These are phyloP conservation scores for Tarenaya hassleriana DNA, from an alignment of 345 rosid species.

Conservation along the genomic window DNA sequence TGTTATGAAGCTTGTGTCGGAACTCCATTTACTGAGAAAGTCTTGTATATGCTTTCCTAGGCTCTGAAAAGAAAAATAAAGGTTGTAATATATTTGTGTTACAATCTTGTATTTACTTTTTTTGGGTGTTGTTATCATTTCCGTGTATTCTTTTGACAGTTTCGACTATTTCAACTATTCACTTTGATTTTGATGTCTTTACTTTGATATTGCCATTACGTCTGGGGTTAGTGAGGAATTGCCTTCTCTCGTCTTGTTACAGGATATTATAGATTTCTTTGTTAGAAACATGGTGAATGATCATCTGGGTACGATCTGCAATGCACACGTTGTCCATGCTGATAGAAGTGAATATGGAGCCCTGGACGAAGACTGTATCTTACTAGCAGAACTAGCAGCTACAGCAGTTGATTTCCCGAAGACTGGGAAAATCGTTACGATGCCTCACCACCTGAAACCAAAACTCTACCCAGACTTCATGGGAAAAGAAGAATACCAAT, in stretches of 20 bases:
- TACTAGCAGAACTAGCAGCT: constrained; percentile 78
- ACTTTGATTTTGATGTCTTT: too few relatives aligned
- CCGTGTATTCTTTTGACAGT: too few relatives aligned
- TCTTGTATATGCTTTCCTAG: not conserved
- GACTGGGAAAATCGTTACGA: constrained; percentile 64
- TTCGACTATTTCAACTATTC: too few relatives aligned
- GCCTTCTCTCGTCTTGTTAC: constrained; percentile 21
- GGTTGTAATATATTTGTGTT: too few relatives aligned
- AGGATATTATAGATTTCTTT: constrained; percentile 81
- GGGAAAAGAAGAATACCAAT: constrained; percentile 68
- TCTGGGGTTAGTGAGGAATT: too few relatives aligned
- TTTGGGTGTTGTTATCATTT: too few relatives aligned
- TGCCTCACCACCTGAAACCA: constrained; percentile 67
- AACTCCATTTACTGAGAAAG: not conserved
- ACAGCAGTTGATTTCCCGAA: constrained; percentile 90
- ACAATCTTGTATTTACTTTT: too few relatives aligned
- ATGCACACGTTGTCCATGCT: constrained; percentile 84
- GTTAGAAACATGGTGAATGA: constrained; percentile 62
- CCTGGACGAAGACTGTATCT: constrained; percentile 54
- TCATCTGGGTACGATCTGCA: constrained; percentile 66
- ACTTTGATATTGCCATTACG: too few relatives aligned
- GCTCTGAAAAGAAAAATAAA: too few relatives aligned
- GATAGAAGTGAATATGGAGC: constrained; percentile 69
- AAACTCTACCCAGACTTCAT: constrained; percentile 81
- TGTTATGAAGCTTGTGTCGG: constrained; percentile 12